These are phyloP conservation scores for Coleophoma crateriformis DNA, from an alignment of 2,329 filamentous ascomycete species.

Conservation along the genomic window DNA sequence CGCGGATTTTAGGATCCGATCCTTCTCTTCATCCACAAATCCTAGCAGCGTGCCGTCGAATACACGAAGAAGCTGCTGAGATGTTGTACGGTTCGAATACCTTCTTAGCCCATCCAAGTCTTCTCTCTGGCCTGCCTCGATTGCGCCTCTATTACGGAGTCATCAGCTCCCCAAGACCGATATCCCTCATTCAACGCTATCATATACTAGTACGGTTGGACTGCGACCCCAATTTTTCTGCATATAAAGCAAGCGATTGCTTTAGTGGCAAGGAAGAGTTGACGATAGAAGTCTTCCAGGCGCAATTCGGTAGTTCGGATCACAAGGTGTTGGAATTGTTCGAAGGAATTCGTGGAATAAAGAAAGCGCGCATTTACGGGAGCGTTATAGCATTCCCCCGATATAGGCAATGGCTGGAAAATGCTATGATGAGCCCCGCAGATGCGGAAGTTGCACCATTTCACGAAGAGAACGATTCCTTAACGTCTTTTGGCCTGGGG, in stretches of 20 bases:
- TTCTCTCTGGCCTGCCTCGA: constrained; percentile 38
- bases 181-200: constrained; percentile 34
- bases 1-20: constrained; percentile 9
- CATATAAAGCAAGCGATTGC: constrained; percentile 29
- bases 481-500: constrained; percentile 14
- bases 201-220: constrained; percentile 41
- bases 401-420: constrained; percentile 22
- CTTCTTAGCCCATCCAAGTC: constrained; percentile 41
- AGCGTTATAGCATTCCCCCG: constrained; percentile 18
- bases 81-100: constrained; percentile 43
- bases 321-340: constrained; percentile 36
- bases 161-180: constrained; percentile 26
- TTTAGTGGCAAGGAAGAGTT: constrained; percentile 40
- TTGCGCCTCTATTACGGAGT: constrained; percentile 29
- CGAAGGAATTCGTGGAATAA: constrained; percentile 37
- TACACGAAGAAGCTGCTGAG: constrained; percentile 22
- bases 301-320: constrained; percentile 35
- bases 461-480: constrained; percentile 10
- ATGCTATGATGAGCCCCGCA: constrained; percentile 14
- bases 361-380: constrained; percentile 31
- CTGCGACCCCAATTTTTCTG: constrained; percentile 39
- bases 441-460: constrained; percentile 7
- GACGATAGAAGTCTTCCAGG: constrained; percentile 43
- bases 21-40: constrained; percentile 26
- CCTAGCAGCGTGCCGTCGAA: constrained; percentile 11